A percentile compares a stretch with the other conserved stretches of the same genome.
These are phyloP conservation scores for Pseudodiploospora longispora DNA, from an alignment of 2,329 filamentous ascomycete genomes.

Conservation along the genomic window DNA sequence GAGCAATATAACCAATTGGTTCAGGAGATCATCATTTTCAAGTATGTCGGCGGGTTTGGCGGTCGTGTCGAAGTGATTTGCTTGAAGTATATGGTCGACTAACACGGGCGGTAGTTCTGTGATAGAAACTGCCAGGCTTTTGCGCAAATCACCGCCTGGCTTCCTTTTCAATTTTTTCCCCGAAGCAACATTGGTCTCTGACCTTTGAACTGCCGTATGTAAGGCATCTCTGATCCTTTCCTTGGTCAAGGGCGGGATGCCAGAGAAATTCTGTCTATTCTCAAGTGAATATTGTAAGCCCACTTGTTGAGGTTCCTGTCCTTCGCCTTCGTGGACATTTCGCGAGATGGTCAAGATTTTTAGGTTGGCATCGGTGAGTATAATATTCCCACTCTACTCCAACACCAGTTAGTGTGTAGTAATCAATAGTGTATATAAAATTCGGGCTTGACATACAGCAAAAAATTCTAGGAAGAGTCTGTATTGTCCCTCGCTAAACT, in stretches of 20 bases:
- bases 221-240: constrained; percentile 65
- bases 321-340: constrained; percentile 70
- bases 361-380: constrained; percentile 77
- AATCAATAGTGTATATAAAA: no score
- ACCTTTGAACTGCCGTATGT: constrained; percentile 54
- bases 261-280: constrained; percentile 74
- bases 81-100: constrained; percentile 74
- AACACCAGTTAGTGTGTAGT: constrained; percentile 7
- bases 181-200: constrained; percentile 34
- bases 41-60: constrained; percentile 62
- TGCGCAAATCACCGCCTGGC: constrained; percentile 65
- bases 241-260: constrained; percentile 65
- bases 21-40: constrained; percentile 54
- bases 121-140: constrained; percentile 73
- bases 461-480: constrained; percentile 91
- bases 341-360: constrained; percentile 76
- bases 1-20: constrained; percentile 60
- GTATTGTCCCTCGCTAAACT: constrained; percentile 87
- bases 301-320: constrained; percentile 73
- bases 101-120: constrained; percentile 83
- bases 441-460: constrained; percentile 37
- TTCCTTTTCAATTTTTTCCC: constrained; percentile 66
- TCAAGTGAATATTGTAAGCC: constrained; percentile 74
- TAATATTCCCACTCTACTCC: constrained; percentile 75
- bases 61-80: constrained; percentile 60